These are phyloP conservation scores for Calonectria hawksworthii DNA, from an alignment of 2,329 filamentous ascomycete species.

Conservation along the genomic window DNA sequence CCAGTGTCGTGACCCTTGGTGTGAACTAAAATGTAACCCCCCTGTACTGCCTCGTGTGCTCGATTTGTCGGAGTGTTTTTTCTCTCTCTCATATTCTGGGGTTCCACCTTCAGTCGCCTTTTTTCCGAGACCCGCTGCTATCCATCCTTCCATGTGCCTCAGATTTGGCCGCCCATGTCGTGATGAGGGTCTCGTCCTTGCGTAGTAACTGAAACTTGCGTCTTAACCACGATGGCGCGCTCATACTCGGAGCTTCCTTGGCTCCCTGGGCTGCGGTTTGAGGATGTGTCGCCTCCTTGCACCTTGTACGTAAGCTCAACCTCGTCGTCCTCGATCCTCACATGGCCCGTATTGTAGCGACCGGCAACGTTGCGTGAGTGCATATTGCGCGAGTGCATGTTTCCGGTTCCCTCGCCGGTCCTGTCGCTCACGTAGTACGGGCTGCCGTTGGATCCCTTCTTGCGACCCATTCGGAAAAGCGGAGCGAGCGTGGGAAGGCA, in stretches of 20 bases:
- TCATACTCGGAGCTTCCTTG: conserved; percentile 29
- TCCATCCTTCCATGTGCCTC: not conserved
- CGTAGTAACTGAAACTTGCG: conserved; percentile 18
- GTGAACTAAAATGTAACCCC: not conserved
- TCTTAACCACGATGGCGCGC: conserved; percentile 20
- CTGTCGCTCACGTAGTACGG: conserved; percentile 26
- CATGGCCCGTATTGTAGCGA: conserved; percentile 23
- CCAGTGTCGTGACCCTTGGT: not conserved
- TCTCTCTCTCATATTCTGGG: not conserved
- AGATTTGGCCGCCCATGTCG: not conserved
- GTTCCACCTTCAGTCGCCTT: not conserved
- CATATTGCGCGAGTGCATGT: conserved; percentile 17
- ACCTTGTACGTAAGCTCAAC: conserved; percentile 32
- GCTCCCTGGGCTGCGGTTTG: conserved; percentile 11
- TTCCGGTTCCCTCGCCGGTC: conserved; percentile 9
- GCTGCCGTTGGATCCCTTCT: conserved; percentile 12
- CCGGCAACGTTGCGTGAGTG: conserved; percentile 27
- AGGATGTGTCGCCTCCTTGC: conserved; percentile 14
- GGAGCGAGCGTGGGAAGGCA: conserved; percentile 32
- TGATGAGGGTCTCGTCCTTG: conserved; percentile 1
- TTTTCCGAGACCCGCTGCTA: too few relatives aligned
- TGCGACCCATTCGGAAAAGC: conserved; percentile 26
- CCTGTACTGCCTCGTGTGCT: not conserved
- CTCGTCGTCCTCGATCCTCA: conserved; percentile 28
- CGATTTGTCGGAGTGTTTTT: not conserved